Evolutionary conservation across 306 rosid genomes (phyloP).

Genomic region (Acacia crassicarpa): DNA sequence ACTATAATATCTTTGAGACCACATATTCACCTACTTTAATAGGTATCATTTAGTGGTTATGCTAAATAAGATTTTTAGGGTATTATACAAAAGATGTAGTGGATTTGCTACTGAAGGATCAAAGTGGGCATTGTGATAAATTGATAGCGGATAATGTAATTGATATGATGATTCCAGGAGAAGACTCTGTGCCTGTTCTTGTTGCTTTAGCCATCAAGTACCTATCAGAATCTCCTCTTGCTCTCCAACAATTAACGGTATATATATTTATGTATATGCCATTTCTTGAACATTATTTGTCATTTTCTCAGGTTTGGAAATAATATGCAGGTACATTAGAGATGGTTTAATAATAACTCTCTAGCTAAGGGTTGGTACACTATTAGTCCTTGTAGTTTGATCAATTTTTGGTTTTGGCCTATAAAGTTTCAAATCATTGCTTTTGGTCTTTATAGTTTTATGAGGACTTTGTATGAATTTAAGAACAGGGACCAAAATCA

Average conservation of each 20-base stretch:
- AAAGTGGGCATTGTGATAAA: slow-evolving; percentile 63
- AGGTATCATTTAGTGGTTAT: too few relatives aligned
- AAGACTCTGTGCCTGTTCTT: slow-evolving; percentile 94
- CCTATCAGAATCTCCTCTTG: slow-evolving; percentile 81
- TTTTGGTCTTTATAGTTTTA: too few relatives aligned
- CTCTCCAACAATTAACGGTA: slow-evolving; percentile 80
- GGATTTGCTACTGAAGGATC: slow-evolving; percentile 83
- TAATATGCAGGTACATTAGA: background rate
- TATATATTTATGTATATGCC: background rate
- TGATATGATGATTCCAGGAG: slow-evolving; percentile 99
- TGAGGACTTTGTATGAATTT: too few relatives aligned
- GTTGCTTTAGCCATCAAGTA: slow-evolving; percentile 84
- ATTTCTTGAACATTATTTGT: slow-evolving; percentile 33
- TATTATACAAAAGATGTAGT: slow-evolving; percentile 72
- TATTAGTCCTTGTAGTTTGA: background rate
- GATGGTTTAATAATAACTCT: background rate
- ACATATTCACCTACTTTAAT: too few relatives aligned
- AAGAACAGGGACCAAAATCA: too few relatives aligned
- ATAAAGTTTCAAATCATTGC: too few relatives aligned
- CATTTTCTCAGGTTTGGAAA: background rate
- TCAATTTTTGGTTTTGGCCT: too few relatives aligned
- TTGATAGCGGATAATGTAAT: slow-evolving; percentile 90
- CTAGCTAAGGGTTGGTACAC: background rate
- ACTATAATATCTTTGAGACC: too few relatives aligned
- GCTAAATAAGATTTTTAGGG: too few relatives aligned